Evolutionary conservation across 2,329 filamentous ascomycete genomes (phyloP).

Genomic region (Aspergillus sp.): DNA sequence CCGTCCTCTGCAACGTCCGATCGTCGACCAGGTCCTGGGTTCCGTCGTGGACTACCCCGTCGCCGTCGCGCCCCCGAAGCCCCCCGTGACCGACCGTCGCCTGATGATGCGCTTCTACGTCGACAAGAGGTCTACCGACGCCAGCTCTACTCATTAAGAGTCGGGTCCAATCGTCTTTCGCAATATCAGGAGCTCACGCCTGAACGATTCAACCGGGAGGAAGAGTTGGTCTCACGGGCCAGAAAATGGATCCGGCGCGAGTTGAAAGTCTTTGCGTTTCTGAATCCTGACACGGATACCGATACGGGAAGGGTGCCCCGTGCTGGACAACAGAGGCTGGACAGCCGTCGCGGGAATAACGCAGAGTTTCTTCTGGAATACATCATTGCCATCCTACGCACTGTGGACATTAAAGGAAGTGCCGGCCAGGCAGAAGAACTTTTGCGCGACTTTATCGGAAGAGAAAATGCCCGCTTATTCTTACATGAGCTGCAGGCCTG

Average conservation of each 20-base stretch:
- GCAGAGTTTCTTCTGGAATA: conserved; percentile 85
- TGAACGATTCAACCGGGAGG: conserved; percentile 60
- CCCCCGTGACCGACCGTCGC: conserved; percentile 27
- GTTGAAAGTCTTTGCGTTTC: conserved; percentile 76
- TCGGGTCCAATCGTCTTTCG: conserved; percentile 78
- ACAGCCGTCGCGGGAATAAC: conserved; percentile 60
- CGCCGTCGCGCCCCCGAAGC: conserved; percentile 21
- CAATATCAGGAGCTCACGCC: conserved; percentile 74
- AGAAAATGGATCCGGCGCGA: conserved; percentile 81
- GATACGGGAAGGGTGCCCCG: conserved; percentile 18
- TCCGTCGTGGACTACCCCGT: conserved; percentile 12
- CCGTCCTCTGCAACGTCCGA: conserved; percentile 4
- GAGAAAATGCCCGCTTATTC: conserved; percentile 70
- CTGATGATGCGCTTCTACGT: conserved; percentile 51
- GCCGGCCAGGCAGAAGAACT: conserved; percentile 77
- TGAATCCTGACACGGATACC: conserved; percentile 45
- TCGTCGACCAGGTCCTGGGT: conserved; percentile 4
- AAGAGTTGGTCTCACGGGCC: conserved; percentile 71
- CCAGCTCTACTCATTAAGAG: conserved; percentile 72
- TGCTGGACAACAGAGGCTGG: conserved; percentile 32
- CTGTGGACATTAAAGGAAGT: conserved; percentile 76
- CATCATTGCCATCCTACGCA: conserved; percentile 78
- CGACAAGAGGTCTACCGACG: conserved; percentile 73
- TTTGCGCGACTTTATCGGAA: conserved; percentile 73
- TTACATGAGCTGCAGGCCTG: conserved; percentile 82